Evolutionary conservation across 208 protist genomes (phyloP).

Genomic region (Crithidia brevicula): DNA sequence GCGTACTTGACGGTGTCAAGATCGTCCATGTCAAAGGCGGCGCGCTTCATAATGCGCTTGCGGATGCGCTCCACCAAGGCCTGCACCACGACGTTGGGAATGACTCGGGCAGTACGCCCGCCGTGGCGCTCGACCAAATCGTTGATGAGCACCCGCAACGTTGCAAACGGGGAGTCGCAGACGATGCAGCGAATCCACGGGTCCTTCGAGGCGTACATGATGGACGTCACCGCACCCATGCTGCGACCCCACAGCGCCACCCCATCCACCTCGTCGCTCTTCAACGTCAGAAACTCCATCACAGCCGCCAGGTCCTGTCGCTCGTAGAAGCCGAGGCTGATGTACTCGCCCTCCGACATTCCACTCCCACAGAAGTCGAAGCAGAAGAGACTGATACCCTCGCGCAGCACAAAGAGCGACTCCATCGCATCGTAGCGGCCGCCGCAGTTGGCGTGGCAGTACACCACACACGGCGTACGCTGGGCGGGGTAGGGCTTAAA

Average conservation of each 20-base stretch:
- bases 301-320: constrained; percentile 92
- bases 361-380: constrained; percentile 95
- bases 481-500: constrained; percentile 53
- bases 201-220: constrained; percentile 95
- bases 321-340: constrained; percentile 96
- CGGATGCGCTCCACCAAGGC: constrained; percentile 85
- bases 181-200: constrained; percentile 90
- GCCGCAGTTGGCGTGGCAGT: constrained; percentile 92
- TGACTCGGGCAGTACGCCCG: constrained; percentile 38
- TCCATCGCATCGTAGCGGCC: constrained; percentile 82
- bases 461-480: constrained; percentile 87
- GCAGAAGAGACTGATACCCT: constrained; percentile 90
- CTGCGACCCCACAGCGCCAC: constrained; percentile 93
- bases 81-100: constrained; percentile 84
- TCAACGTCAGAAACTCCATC: constrained; percentile 77
- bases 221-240: constrained; percentile 95
- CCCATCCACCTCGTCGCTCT: constrained; percentile 65
- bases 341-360: constrained; percentile 94
- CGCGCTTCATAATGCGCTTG: constrained; percentile 84
- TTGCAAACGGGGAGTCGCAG: constrained; percentile 94
- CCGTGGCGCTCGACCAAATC: constrained; percentile 80
- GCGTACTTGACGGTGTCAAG: constrained; percentile 88
- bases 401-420: constrained; percentile 74
- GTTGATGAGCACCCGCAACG: constrained; percentile 75
- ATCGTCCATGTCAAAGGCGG: constrained; percentile 94